phyloP scores from a whole-genome alignment of 2,329 filamentous ascomycete genomes.

The Camptophora hylomeconis region DNA sequence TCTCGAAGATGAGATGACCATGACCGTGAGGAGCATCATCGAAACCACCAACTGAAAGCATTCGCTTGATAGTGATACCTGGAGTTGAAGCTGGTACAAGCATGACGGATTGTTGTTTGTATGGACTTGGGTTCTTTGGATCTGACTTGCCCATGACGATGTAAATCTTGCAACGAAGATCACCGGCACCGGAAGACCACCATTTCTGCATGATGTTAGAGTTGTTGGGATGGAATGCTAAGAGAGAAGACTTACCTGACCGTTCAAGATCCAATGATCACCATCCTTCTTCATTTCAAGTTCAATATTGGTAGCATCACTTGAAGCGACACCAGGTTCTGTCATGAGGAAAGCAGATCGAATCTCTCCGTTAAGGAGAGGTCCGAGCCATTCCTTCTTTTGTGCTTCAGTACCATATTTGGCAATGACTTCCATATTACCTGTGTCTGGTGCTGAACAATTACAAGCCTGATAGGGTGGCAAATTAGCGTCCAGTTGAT shows the following conservation, averaged over 20 bases:
- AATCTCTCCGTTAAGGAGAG: constrained; percentile 72
- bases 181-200: constrained; percentile 95
- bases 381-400: constrained; percentile 70
- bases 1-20: constrained; percentile 77
- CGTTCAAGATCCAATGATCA: constrained; percentile 82
- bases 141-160: constrained; percentile 94
- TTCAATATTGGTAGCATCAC: constrained; percentile 86
- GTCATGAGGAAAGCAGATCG: constrained; percentile 90
- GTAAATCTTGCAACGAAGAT: constrained; percentile 84
- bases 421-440: constrained; percentile 90
- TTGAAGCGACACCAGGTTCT: constrained; percentile 75
- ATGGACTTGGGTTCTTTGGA: constrained; percentile 58
- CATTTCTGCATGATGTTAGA: constrained; percentile 59
- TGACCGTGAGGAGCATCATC: constrained; percentile 98
- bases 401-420: constrained; percentile 66
- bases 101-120: constrained; percentile 87
- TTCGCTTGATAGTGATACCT: constrained; percentile 84
- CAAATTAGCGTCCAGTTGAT: background rate
- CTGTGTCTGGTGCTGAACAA: constrained; percentile 81
- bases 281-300: constrained; percentile 72
- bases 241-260: constrained; percentile 29
- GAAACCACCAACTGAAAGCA: constrained; percentile 89
- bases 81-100: constrained; percentile 69
- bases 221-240: no score
- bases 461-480: constrained; percentile 52